Conservation (phyloP, 2,329 filamentous ascomycete species). For the Clonostachys sp. region DNA sequence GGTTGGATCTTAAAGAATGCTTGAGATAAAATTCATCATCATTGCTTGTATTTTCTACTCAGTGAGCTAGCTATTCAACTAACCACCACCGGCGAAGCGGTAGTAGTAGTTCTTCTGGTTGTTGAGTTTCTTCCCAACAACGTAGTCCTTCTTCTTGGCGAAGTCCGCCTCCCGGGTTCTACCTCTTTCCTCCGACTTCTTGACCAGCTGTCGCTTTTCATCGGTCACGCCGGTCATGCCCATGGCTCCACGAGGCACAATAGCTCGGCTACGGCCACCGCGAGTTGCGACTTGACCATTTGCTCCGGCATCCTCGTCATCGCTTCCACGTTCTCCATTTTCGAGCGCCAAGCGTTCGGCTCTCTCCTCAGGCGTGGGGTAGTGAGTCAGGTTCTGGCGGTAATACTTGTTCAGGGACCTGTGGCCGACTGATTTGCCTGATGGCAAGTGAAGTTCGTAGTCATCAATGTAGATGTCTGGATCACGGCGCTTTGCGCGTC, state of each 20-base stretch:
- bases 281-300: conserved; percentile 25
- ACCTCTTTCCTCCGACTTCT: conserved; percentile 63
- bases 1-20: too few species aligned
- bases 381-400: conserved; percentile 84
- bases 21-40: too few species aligned
- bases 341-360: conserved; percentile 33
- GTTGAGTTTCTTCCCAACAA: conserved; percentile 70
- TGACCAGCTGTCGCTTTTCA: conserved; percentile 67
- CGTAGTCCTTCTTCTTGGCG: conserved; percentile 60
- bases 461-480: conserved; percentile 84
- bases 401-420: conserved; percentile 84
- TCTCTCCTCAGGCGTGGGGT: conserved; percentile 76
- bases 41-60: neutral
- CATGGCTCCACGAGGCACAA: conserved; percentile 65
- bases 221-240: conserved; percentile 77
- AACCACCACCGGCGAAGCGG: conserved; percentile 39
- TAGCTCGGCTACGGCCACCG: conserved; percentile 42
- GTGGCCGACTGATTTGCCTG: conserved; percentile 85
- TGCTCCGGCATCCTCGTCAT: conserved; percentile 27
- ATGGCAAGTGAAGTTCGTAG: conserved; percentile 88
- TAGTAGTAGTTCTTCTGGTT: conserved; percentile 62
- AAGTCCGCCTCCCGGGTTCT: conserved; percentile 60
- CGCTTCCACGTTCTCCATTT: conserved; percentile 6
- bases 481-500: too few species aligned
- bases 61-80: conserved; percentile 7